Evolutionary conservation across 768 basidiomycete genomes (phyloP).

Genomic region (Coprinopsis sp.): DNA sequence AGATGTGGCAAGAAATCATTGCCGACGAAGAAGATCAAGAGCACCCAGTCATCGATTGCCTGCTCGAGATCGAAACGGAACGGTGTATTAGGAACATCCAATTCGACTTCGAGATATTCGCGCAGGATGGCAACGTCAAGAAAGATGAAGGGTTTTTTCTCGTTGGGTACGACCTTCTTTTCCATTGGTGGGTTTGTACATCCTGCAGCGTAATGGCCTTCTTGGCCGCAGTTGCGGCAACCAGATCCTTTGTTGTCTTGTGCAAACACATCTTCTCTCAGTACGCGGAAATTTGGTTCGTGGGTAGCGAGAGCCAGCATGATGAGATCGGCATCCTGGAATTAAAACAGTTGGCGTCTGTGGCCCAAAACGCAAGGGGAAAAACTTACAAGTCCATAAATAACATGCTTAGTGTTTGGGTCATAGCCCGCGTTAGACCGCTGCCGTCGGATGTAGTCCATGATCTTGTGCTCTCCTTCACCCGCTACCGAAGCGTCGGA

Average conservation of each 20-base stretch:
- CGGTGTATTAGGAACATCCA: slow-evolving; percentile 69
- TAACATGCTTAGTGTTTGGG: slow-evolving; percentile 93
- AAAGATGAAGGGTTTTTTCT: slow-evolving; percentile 98
- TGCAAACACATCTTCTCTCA: slow-evolving; percentile 96
- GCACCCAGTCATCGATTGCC: slow-evolving; percentile 99
- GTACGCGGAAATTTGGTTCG: slow-evolving; percentile 95
- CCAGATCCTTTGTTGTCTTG: slow-evolving; percentile 70
- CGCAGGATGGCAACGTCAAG: slow-evolving; percentile 93
- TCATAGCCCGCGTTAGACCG: slow-evolving; percentile 85
- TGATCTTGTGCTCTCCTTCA: slow-evolving; percentile 99
- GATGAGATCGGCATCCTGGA: slow-evolving; percentile 95
- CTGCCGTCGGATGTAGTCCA: slow-evolving; percentile 95
- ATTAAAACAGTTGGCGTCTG: slow-evolving; percentile 11
- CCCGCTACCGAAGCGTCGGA: slow-evolving; percentile 97
- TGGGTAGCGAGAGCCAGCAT: slow-evolving; percentile 98
- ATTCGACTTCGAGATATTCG: slow-evolving; percentile 96
- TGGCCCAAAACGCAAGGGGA: not conserved
- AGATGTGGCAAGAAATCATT: slow-evolving; percentile 99
- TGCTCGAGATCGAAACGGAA: slow-evolving; percentile 93
- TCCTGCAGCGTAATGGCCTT: slow-evolving; percentile 92
- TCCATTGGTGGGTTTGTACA: slow-evolving; percentile 78
- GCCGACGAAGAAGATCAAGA: slow-evolving; percentile 99
- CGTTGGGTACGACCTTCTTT: slow-evolving; percentile 63
- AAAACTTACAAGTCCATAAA: slow-evolving; percentile 83
- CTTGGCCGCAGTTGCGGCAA: slow-evolving; percentile 91